These are phyloP conservation scores for Phyllosticta ampelicida DNA, from an alignment of 2,329 filamentous ascomycete genomes.

Conservation along the genomic window DNA sequence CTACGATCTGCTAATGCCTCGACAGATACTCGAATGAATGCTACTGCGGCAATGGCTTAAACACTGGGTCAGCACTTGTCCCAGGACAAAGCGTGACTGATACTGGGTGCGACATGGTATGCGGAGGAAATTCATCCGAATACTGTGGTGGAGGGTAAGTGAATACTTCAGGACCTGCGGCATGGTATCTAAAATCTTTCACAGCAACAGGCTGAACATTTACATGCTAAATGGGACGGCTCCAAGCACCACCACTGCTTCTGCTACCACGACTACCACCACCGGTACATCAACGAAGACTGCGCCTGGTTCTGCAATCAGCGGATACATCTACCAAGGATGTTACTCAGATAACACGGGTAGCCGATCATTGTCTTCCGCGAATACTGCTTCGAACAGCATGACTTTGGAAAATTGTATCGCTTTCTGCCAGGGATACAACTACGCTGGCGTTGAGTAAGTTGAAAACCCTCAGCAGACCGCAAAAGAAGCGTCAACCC, in stretches of 20 bases:
- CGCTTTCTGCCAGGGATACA: not conserved
- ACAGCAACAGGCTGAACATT: not conserved
- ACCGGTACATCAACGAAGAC: not conserved
- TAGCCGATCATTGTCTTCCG: no score
- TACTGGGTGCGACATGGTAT: conserved; percentile 19
- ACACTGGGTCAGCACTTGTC: conserved; percentile 3
- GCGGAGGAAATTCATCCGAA: conserved; percentile 17
- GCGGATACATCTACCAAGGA: not conserved
- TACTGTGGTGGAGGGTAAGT: conserved; percentile 21
- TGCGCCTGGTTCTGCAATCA: not conserved
- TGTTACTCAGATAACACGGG: not conserved
- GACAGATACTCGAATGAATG: conserved; percentile 3
- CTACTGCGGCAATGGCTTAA: conserved; percentile 18
- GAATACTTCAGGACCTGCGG: not conserved
- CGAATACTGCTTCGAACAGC: not conserved
- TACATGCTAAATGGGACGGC: no score
- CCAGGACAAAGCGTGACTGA: conserved; percentile 11
- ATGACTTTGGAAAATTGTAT: conserved; percentile 10
- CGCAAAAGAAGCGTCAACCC: no score
- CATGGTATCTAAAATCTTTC: conserved; percentile 14
- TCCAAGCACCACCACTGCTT: no score
- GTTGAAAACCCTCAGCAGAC: no score
- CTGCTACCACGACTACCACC: not conserved
- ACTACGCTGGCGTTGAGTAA: no score
- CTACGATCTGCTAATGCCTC: not conserved